Evolutionary conservation across 1,139 yeast genomes (phyloP), one percentile per base, ranked within the genome.

Genomic region (Yarrowia galli): DNA sequence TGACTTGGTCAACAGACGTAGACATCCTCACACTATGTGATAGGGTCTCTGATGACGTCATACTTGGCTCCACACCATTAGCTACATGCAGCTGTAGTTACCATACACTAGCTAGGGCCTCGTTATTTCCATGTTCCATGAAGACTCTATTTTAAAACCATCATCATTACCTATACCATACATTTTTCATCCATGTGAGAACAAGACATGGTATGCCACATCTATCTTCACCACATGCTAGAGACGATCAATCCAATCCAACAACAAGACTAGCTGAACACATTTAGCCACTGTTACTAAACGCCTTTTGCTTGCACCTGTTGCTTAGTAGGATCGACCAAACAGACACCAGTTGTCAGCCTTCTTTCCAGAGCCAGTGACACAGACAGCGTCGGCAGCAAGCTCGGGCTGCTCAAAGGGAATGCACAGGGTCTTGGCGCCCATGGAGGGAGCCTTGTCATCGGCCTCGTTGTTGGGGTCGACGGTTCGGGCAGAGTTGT

Each of bases 401-500:
- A 93, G 85, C 74, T 82, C 85, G 71, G 97, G 97, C 83, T 93
- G 98, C 61, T 91, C 90, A 76, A 88, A 88, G 72, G 99, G 99
- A 79, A 93, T 92, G 86, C 99, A 96, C 80, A 96, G 84, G 22
- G 97, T 89, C 84, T 96, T 96, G 74, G 99, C 99, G 77, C 99
- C 99, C 99, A 96, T 96, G 69, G 96, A 89, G 76, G 99, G 99
- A 35, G 99, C 92, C 80, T 91, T 90, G 75, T 95, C 99, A 77
- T 96, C 99, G 67, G 84, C 91, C 77, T 90, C 97, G 76, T 86
- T 91, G 67, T 89, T 96, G 71, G 87, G 92, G 70, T 91, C 92
- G 73, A 90, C 87, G 79, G 86, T 89, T 76, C 84, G 84, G 43
- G 97, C 95, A 58, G 98, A 92, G 61, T 91, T 84, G 68, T 93